Evolutionary conservation across 1,284 basidiomycete species (phyloP), one percentile per base, ranked within the genome.

Genomic region (Sphaerobolus stellatus): DNA sequence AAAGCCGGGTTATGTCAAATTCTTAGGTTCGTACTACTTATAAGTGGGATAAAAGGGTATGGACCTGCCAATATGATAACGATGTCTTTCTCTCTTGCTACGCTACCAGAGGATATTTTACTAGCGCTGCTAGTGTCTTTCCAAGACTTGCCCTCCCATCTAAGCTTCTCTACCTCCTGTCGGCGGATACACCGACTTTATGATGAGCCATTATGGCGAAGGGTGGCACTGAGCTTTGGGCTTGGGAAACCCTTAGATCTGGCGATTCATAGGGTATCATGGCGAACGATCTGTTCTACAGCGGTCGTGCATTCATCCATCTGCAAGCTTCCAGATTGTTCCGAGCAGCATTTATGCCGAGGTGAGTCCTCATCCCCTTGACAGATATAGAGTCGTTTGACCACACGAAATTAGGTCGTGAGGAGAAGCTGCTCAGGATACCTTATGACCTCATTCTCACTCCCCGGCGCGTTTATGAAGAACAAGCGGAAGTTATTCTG

Each of bases 171-270:
- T 13, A 8, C 2, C 16, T 34, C 33, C 33, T 49, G 48, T 24
- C n/a, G 48, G 27, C 48, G 48, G 18, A 49, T 49, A 49, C 33
- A 49, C 36, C 30, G 18, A 14, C 7, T 49, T 8, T 49, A 49
- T 33, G 48, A 49, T 25, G 48, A 34, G 20, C 4, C 14, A 9
- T 33, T 49, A 16, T 49, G 48, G 48, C 48, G 48, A 4, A 20
- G 48, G 36, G 27, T 49, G 2, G n/a, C 48, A 1, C 28, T 49
- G 18, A 34, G n/a, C 27, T 31, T 24, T 36, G 48, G 48, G 4
- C 18, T 49, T 18, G 48, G 48, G 20, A 49, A 36, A 22, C 31
- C 48, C 48, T 20, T 49, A 11, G 48, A 49, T 22, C 16, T 49
- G 13, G 5, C n/a, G n/a, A 14, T 20, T 2, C 18, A 33, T n/a